Evolutionary conservation across 208 protist genomes (phyloP).

Genomic region (Acanthamoeba lugdunensis): DNA sequence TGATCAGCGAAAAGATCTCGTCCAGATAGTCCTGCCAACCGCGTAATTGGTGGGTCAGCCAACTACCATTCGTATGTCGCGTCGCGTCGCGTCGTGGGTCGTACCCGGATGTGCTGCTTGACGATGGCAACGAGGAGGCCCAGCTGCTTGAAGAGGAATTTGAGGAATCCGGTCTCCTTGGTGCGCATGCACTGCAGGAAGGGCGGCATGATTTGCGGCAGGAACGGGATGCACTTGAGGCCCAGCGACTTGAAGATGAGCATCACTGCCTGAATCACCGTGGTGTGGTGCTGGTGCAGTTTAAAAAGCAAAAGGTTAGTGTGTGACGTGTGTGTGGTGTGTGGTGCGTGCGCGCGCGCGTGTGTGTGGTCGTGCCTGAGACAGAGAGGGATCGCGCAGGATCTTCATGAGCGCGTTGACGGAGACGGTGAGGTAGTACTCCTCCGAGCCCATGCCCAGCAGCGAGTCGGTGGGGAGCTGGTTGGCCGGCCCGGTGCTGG

Average conservation of each 20-base stretch:
- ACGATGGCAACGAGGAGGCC: conserved; percentile 89
- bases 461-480: conserved; percentile 43
- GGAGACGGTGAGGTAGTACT: conserved; percentile 91
- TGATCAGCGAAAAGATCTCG: conserved; percentile 80
- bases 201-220: conserved; percentile 91
- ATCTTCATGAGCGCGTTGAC: conserved; percentile 90
- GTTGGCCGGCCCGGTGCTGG: conserved; percentile 2
- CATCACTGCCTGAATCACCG: conserved; percentile 90
- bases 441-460: conserved; percentile 79
- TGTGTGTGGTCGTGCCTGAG: not conserved
- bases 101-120: conserved; percentile 89
- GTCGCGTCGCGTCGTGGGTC: not conserved
- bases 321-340: not conserved
- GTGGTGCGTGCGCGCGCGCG: not conserved
- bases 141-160: conserved; percentile 89
- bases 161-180: conserved; percentile 83
- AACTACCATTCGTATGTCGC: too few species aligned
- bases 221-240: conserved; percentile 89
- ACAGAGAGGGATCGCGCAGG: conserved; percentile 87
- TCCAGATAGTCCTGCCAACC: conserved; percentile 69
- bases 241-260: conserved; percentile 90
- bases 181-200: conserved; percentile 81
- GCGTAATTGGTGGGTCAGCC: too few species aligned
- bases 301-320: not conserved
- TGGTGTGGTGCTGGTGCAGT: conserved; percentile 84